Percentiles rank a stretch among this genome's conserved stretches.
phyloP scores from a whole-genome alignment of 2,329 filamentous ascomycete species.

The Magnaporthiopsis poae region DNA sequence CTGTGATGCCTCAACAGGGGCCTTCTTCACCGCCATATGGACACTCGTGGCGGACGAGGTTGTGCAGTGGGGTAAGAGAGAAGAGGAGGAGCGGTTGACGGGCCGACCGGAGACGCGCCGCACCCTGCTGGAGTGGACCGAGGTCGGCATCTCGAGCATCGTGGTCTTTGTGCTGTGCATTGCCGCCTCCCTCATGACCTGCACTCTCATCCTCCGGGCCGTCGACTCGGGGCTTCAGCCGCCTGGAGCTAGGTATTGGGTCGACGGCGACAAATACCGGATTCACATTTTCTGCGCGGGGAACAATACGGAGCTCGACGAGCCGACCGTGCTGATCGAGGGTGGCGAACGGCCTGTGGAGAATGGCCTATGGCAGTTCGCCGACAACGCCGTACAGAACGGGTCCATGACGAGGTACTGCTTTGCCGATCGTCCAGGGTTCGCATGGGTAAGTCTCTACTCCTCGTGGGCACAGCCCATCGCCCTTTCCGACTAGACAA shows the following conservation, averaged over 20 bases:
- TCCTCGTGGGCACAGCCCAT: not conserved
- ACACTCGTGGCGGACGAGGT: slow-evolving; percentile 68
- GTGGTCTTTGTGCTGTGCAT: slow-evolving; percentile 59
- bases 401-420: slow-evolving; percentile 82
- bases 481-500: no score
- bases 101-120: slow-evolving; percentile 78
- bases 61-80: slow-evolving; percentile 82
- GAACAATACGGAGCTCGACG: slow-evolving; percentile 49
- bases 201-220: slow-evolving; percentile 68
- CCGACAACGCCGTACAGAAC: slow-evolving; percentile 64
- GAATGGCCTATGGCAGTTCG: slow-evolving; percentile 68
- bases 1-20: slow-evolving; percentile 35
- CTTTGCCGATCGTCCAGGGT: slow-evolving; percentile 86
- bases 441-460: slow-evolving; percentile 52
- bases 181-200: slow-evolving; percentile 65
- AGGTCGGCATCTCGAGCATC: slow-evolving; percentile 65
- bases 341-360: slow-evolving; percentile 73
- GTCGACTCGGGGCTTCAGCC: slow-evolving; percentile 65
- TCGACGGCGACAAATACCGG: slow-evolving; percentile 75
- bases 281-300: slow-evolving; percentile 80
- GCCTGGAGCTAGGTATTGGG: slow-evolving; percentile 66
- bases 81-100: slow-evolving; percentile 87
- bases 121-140: slow-evolving; percentile 72
- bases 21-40: slow-evolving; percentile 68
- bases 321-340: slow-evolving; percentile 79